These are phyloP conservation scores for Sordariomycetes sp. DNA, from an alignment of 2,329 filamentous ascomycete genomes.

Conservation along the genomic window DNA sequence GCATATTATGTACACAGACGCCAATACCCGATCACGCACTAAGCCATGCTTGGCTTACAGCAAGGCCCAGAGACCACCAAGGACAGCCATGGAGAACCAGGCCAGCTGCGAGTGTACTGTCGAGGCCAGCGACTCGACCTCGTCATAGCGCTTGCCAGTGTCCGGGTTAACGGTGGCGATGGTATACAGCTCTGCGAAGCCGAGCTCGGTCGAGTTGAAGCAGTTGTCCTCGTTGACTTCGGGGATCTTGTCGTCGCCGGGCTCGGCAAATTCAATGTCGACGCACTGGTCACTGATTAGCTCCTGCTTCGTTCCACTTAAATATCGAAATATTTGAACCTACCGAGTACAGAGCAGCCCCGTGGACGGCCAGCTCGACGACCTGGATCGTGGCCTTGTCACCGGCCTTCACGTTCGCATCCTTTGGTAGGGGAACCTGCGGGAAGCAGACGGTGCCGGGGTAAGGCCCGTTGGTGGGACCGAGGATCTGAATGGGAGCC, in stretches of 20 bases:
- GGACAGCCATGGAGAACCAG: slow-evolving; percentile 30
- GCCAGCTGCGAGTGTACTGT: slow-evolving; percentile 11
- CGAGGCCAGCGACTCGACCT: not conserved
- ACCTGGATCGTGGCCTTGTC: slow-evolving; percentile 87
- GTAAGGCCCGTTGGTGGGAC: slow-evolving; percentile 76
- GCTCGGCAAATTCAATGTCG: slow-evolving; percentile 84
- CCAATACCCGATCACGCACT: too few relatives aligned
- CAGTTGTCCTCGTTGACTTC: slow-evolving; percentile 77
- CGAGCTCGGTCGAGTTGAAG: slow-evolving; percentile 74
- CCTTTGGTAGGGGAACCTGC: slow-evolving; percentile 73
- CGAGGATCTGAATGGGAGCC: slow-evolving; percentile 70
- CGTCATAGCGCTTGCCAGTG: slow-evolving; percentile 4
- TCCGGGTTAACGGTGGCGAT: slow-evolving; percentile 31
- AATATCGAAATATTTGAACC: slow-evolving; percentile 18
- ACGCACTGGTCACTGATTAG: slow-evolving; percentile 56
- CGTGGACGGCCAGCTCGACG: slow-evolving; percentile 74
- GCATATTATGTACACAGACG: too few relatives aligned
- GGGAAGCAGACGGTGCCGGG: slow-evolving; percentile 83
- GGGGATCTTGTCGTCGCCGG: slow-evolving; percentile 54
- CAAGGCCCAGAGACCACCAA: slow-evolving; percentile 27
- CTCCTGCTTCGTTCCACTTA: not conserved
- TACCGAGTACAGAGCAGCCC: slow-evolving; percentile 75
- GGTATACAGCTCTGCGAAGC: slow-evolving; percentile 70
- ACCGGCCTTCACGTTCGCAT: slow-evolving; percentile 63
- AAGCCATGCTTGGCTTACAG: slow-evolving; percentile 16